These are phyloP conservation scores for Erodium texanum DNA, from an alignment of 441 rosid species.

Conservation along the genomic window DNA sequence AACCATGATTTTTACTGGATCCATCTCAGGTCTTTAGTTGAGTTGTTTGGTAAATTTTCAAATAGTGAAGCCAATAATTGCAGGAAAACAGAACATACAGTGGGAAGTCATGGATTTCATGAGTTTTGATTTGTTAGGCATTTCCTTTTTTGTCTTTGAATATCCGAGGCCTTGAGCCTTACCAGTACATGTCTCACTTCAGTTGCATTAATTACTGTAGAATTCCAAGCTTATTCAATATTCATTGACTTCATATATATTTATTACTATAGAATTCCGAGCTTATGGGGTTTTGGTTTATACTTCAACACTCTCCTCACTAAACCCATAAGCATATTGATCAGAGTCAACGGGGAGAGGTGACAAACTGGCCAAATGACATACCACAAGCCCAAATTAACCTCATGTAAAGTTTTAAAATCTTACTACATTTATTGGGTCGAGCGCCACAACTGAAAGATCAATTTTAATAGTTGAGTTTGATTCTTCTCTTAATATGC, in stretches of 20 bases:
- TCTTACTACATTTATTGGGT: neutral
- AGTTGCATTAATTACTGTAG: neutral
- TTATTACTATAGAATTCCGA: neutral
- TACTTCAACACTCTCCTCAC: neutral
- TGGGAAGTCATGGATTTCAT: neutral
- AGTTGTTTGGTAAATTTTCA: neutral
- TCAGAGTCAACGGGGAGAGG: neutral
- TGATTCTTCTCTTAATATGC: neutral
- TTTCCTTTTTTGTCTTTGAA: neutral
- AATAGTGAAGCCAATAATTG: neutral
- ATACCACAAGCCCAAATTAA: neutral
- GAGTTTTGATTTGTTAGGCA: conserved; percentile 1
- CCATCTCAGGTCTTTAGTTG: neutral
- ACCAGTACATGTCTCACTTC: neutral
- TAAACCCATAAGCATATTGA: neutral
- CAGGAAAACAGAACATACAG: neutral
- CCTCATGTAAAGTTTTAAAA: neutral
- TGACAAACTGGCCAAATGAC: neutral
- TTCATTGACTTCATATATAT: neutral
- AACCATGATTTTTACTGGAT: neutral
- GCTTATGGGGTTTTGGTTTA: neutral
- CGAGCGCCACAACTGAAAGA: neutral
- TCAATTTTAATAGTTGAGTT: neutral
- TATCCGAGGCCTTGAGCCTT: neutral
- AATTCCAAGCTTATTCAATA: neutral